Base-by-base conservation (phyloP, 2,329 filamentous ascomycete genomes). In the Plectosphaerella cucumerina region DNA sequence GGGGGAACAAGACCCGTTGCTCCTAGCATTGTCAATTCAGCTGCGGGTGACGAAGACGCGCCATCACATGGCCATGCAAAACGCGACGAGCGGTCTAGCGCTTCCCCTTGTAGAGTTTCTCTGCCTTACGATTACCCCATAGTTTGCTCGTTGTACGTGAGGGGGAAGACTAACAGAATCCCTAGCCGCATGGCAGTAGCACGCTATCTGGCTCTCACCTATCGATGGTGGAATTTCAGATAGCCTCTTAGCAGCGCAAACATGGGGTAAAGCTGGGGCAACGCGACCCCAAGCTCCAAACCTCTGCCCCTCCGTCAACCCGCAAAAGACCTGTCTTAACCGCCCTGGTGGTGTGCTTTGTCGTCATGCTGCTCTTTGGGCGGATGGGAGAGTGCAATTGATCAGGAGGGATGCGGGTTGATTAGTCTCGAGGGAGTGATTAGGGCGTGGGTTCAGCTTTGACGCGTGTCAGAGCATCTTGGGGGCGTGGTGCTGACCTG, bases 51-150 rank as follows among this genome's bases (percentile, higher is more conserved):
- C 26, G 8, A 11, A 31, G 26, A 31, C 26, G 12, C 26, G n/a
- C n/a, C 26, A 11, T 31, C 26, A 31, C 26, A 31, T 31, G 26
- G 26, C 26, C 26, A 31, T 4, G n/a, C 26, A 31, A n/a, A 9
- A n/a, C 26, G 12, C 26, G 12, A 10, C 8, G 26, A 31, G n/a
- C n/a, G n/a, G 26, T 31, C 26, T 31, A 31, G 26, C 26, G 26
- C 26, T n/a, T 31, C 26, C 6, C 26, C 9, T 31, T 31, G 26
- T 9, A 35, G 33, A 17, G 34, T 48, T 48, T 48, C 47, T 48
- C 21, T 48, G 42, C 47, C 37, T 22, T 33, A 43, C 10, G 14
- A 43, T 48, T 48, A 48, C 47, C 47, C 47, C 47, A 48, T 48
- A 35, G 37, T 42, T 48, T 48, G 47, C 21, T 43, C 17, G 21